Percentiles rank a stretch among this genome's conserved stretches.
Conservation (phyloP, 768 basidiomycete genomes). For the Mrakia gelida region DNA sequence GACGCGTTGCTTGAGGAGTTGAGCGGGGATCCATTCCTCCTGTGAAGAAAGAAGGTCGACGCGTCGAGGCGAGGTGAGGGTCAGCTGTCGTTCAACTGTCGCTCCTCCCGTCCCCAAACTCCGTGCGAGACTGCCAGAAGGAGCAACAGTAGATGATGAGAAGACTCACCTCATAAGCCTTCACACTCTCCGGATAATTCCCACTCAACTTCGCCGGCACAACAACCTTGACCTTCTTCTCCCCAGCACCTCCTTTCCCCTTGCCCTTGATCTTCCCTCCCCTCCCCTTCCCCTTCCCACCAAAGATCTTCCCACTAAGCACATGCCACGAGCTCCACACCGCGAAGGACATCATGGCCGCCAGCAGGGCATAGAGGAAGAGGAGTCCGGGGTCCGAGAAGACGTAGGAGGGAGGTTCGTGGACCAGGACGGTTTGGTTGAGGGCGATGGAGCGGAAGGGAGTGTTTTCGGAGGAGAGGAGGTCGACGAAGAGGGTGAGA, state of each 20-base stretch:
- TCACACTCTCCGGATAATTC: background rate
- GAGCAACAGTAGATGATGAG: background rate
- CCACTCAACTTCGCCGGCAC: background rate
- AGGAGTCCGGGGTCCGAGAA: background rate
- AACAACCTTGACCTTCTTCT: background rate
- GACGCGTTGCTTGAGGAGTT: background rate
- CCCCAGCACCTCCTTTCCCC: background rate
- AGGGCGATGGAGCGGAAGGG: background rate
- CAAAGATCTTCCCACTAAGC: background rate
- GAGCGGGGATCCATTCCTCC: background rate
- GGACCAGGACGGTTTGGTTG: background rate
- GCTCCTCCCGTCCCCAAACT: too few species aligned
- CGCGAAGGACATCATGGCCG: background rate
- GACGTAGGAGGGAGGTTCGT: background rate
- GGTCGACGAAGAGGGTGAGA: too few species aligned
- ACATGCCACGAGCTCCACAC: background rate
- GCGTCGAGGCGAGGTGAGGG: too few species aligned
- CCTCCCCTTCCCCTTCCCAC: background rate
- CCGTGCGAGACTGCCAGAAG: background rate
- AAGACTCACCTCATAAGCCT: background rate
- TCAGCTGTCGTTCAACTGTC: too few species aligned
- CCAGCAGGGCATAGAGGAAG: background rate
- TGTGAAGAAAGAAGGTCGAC: background rate
- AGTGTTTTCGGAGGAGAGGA: background rate
- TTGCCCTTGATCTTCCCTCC: background rate